Evolutionary conservation across 163 green algal genomes (phyloP).

Genomic region (Prototheca stagnorum): DNA sequence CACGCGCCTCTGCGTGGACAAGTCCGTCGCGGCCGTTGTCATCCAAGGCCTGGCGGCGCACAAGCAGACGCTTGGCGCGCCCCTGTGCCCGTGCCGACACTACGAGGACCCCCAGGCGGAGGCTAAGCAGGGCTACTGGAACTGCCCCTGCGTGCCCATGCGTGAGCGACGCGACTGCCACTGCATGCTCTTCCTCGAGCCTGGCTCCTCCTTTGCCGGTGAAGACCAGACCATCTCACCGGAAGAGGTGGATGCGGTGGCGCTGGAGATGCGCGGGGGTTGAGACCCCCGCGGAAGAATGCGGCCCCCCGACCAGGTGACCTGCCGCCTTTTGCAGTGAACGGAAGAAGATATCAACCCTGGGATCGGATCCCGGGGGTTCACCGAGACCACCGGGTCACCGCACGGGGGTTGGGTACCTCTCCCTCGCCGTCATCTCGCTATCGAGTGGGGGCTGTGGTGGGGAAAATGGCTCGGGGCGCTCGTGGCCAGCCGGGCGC

Average conservation of each 20-base stretch:
- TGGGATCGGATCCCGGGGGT: too few species aligned
- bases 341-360: too few species aligned
- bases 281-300: too few species aligned
- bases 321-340: too few species aligned
- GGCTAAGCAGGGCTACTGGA: conserved; percentile 92
- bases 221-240: conserved; percentile 46
- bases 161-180: conserved; percentile 95
- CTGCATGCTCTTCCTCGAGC: conserved; percentile 98
- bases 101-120: conserved; percentile 97
- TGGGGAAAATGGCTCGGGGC: too few species aligned
- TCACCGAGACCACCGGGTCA: too few species aligned
- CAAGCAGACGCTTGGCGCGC: conserved; percentile 85
- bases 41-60: conserved; percentile 96
- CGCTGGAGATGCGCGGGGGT: too few species aligned
- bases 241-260: conserved; percentile 17
- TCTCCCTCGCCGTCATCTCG: too few species aligned
- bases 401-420: too few species aligned
- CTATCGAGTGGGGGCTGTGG: too few species aligned
- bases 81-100: conserved; percentile 95
- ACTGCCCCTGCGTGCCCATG: conserved; percentile 99
- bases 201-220: conserved; percentile 87
- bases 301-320: too few species aligned
- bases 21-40: conserved; percentile 92
- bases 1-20: conserved; percentile 96
- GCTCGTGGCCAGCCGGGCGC: too few species aligned